phyloP scores from a whole-genome alignment of 2,329 filamentous ascomycete genomes.

The Diaporthe longicolla region DNA sequence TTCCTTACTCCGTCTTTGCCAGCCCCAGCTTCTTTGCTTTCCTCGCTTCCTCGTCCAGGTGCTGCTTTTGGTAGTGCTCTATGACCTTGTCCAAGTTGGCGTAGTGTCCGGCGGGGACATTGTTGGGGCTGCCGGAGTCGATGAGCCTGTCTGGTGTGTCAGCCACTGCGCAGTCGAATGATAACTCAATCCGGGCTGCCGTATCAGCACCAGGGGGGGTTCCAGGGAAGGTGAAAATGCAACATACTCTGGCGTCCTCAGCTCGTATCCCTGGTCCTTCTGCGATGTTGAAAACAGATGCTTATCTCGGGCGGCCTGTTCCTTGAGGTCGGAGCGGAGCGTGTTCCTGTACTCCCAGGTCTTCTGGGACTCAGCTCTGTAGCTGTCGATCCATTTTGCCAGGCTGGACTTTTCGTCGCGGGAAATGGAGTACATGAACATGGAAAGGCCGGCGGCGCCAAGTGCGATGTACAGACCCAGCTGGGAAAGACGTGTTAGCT shows the following conservation, averaged over 20 bases:
- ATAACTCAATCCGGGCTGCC: background rate
- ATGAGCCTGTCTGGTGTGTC: constrained; percentile 58
- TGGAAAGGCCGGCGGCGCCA: constrained; percentile 60
- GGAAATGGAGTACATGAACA: constrained; percentile 64
- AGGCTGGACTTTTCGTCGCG: constrained; percentile 65
- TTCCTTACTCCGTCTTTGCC: constrained; percentile 52
- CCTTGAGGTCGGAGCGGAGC: constrained; percentile 64
- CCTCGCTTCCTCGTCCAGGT: constrained; percentile 68
- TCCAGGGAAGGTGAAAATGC: too few relatives aligned
- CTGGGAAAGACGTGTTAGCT: constrained; percentile 52
- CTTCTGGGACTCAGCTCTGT: constrained; percentile 60
- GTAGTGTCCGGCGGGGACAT: constrained; percentile 69
- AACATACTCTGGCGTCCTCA: constrained; percentile 72
- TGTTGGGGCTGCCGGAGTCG: constrained; percentile 64
- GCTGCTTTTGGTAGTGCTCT: constrained; percentile 69
- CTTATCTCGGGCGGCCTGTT: constrained; percentile 71
- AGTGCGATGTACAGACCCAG: constrained; percentile 63
- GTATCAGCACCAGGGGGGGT: background rate
- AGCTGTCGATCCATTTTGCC: constrained; percentile 61
- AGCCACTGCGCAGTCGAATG: background rate
- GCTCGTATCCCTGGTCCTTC: constrained; percentile 63
- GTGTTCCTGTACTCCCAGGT: constrained; percentile 67
- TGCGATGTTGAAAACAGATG: constrained; percentile 65
- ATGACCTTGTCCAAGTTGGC: constrained; percentile 69
- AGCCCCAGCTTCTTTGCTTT: constrained; percentile 64